Base-by-base conservation (phyloP, 2,329 filamentous ascomycete species). In the Claviceps cyperi region DNA sequence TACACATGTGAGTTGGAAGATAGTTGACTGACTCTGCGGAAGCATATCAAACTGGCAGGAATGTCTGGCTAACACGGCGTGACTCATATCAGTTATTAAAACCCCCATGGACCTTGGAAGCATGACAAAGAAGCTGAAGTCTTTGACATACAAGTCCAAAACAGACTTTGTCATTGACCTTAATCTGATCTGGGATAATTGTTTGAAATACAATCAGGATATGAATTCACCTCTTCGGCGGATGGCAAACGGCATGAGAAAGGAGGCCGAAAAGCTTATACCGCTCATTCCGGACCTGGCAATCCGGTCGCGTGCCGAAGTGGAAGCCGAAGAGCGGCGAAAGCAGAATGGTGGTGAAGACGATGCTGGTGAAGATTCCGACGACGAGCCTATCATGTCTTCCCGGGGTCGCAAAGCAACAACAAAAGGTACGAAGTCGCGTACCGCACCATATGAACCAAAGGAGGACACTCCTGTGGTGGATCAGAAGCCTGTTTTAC, bases 351-450 rank as follows among this genome's bases (percentile, higher is more conserved):
- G 92, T 47, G 84, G 84, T 44, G 84, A 88, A 53, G 80, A 87
- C 55, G 88, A 91, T 57, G 86, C 76, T 39, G 86, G 78, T 28
- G 91, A 96, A 52, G 91, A 96, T 65, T 95, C 89, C 57, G 91
- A 97, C 60, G 91, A 97, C 62, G 90, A 95, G 66, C 92, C 92
- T 8, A 97, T 98, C 61, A 97, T 97, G 86, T 92, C 92, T 51
- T 96, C 91, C 47, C 80, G 92, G 56, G 92, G 92, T 49, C 83
- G 92, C 43, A 95, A 91, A 64, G 86, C 89, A 15, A 61, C 63
- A 3, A 85, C 86, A 57, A 90, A 86, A 62, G 84, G 88, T 21
- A 81, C 81, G 54, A 81, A 84, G 58, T 81, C 84, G 19, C 80
- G 88, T 48, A 91, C 88, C 59, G 83, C 85, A 2, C 81, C 80